phyloP scores from a whole-genome alignment of 805 yeast species.

The Starmerella scarabaei region DNA sequence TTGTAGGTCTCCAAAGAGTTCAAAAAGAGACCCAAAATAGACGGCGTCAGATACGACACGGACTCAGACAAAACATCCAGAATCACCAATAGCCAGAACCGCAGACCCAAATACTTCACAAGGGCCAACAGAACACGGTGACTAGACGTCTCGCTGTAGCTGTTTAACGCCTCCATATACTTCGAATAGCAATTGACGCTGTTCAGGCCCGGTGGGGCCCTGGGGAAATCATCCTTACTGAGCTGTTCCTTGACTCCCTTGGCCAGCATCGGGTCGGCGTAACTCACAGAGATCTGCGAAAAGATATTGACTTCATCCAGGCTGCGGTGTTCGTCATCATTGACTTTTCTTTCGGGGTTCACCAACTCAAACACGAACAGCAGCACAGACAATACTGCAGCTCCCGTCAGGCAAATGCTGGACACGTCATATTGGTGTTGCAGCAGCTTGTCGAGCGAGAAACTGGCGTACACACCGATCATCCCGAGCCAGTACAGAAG shows the following conservation, averaged over 20 bases:
- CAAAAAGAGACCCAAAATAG: conserved; percentile 17
- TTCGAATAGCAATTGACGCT: conserved; percentile 12
- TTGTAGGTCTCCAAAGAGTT: conserved; percentile 11
- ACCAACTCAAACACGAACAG: conserved; percentile 9
- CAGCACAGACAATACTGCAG: conserved; percentile 4
- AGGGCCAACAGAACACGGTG: conserved; percentile 17
- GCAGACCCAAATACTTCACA: not conserved
- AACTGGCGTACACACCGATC: conserved; percentile 9
- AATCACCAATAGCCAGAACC: conserved; percentile 7
- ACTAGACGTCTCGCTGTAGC: not conserved
- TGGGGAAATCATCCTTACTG: conserved; percentile 19
- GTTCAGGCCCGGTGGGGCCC: conserved; percentile 17
- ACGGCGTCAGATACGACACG: conserved; percentile 14
- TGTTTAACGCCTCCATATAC: conserved; percentile 7
- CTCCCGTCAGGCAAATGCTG: not conserved
- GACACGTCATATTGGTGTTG: not conserved
- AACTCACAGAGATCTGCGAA: conserved; percentile 16
- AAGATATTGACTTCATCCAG: conserved; percentile 18
- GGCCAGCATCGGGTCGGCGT: conserved; percentile 11
- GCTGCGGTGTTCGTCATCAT: not conserved
- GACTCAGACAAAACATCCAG: conserved; percentile 9
- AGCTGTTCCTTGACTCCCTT: conserved; percentile 11
- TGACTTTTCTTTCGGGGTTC: conserved; percentile 4
- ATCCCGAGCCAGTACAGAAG: conserved; percentile 20
- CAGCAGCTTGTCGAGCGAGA: conserved; percentile 15